These are phyloP conservation scores for Yarrowia osloensis DNA, from an alignment of 805 yeast genomes.

Conservation along the genomic window DNA sequence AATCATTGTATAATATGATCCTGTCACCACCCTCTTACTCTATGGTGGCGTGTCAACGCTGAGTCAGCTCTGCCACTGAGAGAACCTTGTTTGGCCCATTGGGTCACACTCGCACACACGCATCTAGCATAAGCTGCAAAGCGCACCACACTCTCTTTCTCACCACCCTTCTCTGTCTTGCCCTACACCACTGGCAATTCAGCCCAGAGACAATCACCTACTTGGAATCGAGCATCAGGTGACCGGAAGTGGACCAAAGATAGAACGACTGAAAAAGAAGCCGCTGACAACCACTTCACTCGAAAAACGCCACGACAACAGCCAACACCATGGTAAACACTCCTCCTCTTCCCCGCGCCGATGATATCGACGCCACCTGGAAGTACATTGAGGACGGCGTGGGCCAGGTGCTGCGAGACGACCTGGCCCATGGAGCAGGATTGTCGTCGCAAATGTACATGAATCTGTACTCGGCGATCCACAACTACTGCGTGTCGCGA, in stretches of 20 bases:
- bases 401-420: conserved; percentile 44
- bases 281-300: too few relatives aligned
- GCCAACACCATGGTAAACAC: conserved; percentile 7
- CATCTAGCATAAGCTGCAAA: not conserved
- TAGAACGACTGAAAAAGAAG: too few relatives aligned
- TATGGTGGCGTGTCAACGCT: too few relatives aligned
- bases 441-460: conserved; percentile 58
- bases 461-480: conserved; percentile 88
- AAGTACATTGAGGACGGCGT: conserved; percentile 46
- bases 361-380: conserved; percentile 45
- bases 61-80: too few relatives aligned
- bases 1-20: too few relatives aligned
- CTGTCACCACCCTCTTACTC: too few relatives aligned
- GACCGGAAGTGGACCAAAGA: not conserved
- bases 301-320: not conserved
- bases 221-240: not conserved
- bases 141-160: not conserved
- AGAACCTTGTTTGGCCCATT: too few relatives aligned
- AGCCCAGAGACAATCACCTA: not conserved
- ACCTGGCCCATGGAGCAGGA: conserved; percentile 40
- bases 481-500: conserved; percentile 75
- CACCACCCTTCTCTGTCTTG: not conserved
- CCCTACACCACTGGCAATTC: not conserved
- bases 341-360: conserved; percentile 38
- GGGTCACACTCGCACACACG: not conserved